These are phyloP conservation scores for Stephanodiscus triporus DNA, from an alignment of 108 stramenopile species.

Conservation along the genomic window DNA sequence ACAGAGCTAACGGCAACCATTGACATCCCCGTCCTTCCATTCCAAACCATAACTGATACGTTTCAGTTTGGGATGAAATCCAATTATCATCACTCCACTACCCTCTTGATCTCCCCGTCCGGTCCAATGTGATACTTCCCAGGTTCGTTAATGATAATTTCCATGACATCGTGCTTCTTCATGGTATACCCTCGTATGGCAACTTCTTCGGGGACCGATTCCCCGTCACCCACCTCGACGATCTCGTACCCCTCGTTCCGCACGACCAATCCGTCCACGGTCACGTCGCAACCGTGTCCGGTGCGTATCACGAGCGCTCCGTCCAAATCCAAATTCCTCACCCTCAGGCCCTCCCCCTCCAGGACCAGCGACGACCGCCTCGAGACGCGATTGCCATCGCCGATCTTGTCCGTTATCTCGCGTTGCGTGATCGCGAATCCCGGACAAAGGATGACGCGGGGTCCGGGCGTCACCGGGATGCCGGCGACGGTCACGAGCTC, in stretches of 20 bases:
- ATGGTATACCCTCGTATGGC: constrained; percentile 89
- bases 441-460: constrained; percentile 77
- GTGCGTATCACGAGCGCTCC: constrained; percentile 82
- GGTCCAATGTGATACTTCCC: constrained; percentile 74
- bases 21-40: no score
- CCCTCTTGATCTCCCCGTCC: constrained; percentile 65
- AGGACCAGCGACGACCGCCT: constrained; percentile 76
- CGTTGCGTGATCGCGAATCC: constrained; percentile 82
- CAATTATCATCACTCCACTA: constrained; percentile 1
- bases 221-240: constrained; percentile 61
- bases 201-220: constrained; percentile 73
- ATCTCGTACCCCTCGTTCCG: constrained; percentile 83
- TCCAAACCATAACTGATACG: no score
- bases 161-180: constrained; percentile 72
- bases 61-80: no score
- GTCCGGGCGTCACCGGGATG: constrained; percentile 86
- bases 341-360: constrained; percentile 74
- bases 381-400: constrained; percentile 65
- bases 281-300: constrained; percentile 68
- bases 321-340: constrained; percentile 81
- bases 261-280: constrained; percentile 77
- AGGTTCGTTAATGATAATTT: constrained; percentile 78
- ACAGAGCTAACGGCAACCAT: no score
- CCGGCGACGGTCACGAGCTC: constrained; percentile 74
- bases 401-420: constrained; percentile 73